A percentile compares a stretch with the other conserved stretches of the same genome.
These are phyloP conservation scores for Amniculicola lignicola DNA, from an alignment of 495 filamentous ascomycete species.

Conservation along the genomic window DNA sequence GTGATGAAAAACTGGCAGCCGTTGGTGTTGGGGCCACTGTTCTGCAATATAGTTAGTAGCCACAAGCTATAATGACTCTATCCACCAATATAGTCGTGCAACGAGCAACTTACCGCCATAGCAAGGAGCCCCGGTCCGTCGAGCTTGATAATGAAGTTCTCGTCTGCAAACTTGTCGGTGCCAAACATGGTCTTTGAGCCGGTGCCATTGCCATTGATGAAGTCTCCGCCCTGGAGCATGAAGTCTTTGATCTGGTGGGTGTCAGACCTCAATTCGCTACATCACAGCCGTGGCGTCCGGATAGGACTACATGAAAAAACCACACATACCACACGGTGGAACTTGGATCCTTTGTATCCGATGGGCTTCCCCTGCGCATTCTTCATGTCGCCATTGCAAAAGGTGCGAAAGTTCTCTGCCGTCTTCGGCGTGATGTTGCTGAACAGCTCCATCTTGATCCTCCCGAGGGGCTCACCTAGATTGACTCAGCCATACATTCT, in stretches of 20 bases:
- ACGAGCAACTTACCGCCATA: slow-evolving; percentile 75
- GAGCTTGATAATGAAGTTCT: slow-evolving; percentile 82
- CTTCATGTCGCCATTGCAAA: slow-evolving; percentile 93
- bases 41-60: slow-evolving; percentile 51
- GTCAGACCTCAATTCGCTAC: background rate
- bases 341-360: slow-evolving; percentile 91
- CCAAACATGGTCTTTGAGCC: slow-evolving; percentile 53
- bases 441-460: slow-evolving; percentile 93
- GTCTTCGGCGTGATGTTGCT: slow-evolving; percentile 78
- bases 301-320: no score
- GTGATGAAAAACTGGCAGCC: slow-evolving; percentile 98
- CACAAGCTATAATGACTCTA: background rate
- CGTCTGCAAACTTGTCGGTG: slow-evolving; percentile 65
- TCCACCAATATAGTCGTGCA: background rate
- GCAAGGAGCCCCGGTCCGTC: slow-evolving; percentile 74
- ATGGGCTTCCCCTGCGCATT: slow-evolving; percentile 64
- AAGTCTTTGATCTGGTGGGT: slow-evolving; percentile 82
- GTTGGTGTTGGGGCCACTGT: slow-evolving; percentile 89
- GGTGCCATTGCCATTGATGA: slow-evolving; percentile 89
- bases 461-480: slow-evolving; percentile 81
- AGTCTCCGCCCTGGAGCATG: slow-evolving; percentile 97
- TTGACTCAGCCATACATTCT: no score
- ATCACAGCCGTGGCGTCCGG: background rate
- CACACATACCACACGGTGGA: slow-evolving; percentile 90
- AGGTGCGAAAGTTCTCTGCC: slow-evolving; percentile 95